Percentiles rank a stretch among this genome's conserved stretches.
phyloP scores from a whole-genome alignment of 805 yeast species.

The Hanseniaspora clermontiae region DNA sequence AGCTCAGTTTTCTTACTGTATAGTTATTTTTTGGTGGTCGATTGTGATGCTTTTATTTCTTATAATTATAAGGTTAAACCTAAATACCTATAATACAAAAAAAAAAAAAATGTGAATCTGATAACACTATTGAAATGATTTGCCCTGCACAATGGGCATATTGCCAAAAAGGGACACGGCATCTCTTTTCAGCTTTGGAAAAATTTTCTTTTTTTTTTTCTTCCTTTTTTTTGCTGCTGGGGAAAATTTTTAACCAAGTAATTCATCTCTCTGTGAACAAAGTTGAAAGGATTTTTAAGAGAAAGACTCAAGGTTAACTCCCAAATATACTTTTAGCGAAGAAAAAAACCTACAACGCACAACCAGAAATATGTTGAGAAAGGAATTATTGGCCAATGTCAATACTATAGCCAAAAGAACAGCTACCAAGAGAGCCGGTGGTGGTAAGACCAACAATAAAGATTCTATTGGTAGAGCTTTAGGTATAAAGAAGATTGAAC shows the following conservation, averaged over 20 bases:
- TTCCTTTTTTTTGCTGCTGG: neutral
- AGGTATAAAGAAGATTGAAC: constrained; percentile 82
- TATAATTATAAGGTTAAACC: too few relatives aligned
- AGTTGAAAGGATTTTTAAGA: too few relatives aligned
- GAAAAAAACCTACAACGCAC: too few relatives aligned
- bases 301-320: neutral
- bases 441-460: constrained; percentile 85
- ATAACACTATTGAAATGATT: neutral
- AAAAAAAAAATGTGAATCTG: neutral
- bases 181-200: neutral
- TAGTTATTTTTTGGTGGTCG: too few relatives aligned
- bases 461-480: constrained; percentile 91
- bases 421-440: constrained; percentile 89
- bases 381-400: neutral
- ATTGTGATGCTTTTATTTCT: neutral
- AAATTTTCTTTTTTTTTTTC: neutral
- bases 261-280: neutral
- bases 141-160: neutral
- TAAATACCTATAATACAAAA: too few relatives aligned
- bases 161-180: neutral
- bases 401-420: constrained; percentile 23
- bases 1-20: too few relatives aligned
- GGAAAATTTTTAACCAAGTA: neutral
- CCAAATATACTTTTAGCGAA: too few relatives aligned
- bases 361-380: neutral